Evolutionary conservation across 1,284 basidiomycete genomes (phyloP).

Genomic region (Trichosporon sp.): DNA sequence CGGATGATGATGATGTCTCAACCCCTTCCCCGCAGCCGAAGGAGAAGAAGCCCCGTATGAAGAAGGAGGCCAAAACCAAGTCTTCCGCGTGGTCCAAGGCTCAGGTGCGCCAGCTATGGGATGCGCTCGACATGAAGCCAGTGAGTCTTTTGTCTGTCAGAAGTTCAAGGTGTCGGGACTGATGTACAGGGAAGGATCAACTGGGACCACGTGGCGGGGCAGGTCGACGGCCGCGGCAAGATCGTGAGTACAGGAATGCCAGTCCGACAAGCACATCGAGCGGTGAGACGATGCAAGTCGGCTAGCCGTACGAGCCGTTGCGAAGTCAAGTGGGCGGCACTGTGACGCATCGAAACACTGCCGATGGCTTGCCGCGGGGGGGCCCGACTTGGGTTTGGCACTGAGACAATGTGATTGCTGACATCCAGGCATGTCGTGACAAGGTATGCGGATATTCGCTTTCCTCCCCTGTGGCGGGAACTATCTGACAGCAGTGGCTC

Average conservation of each 20-base stretch:
- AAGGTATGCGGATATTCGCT: constrained; percentile 28
- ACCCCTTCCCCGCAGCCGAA: background rate
- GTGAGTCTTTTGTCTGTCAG: background rate
- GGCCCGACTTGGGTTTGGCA: background rate
- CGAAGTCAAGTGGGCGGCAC: too few species aligned
- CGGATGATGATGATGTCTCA: background rate
- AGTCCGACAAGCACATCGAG: background rate
- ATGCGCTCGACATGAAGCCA: constrained; percentile 20
- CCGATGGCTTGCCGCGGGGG: background rate
- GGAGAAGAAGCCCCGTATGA: background rate
- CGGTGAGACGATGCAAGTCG: background rate
- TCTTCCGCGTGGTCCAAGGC: constrained; percentile 16
- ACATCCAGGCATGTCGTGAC: constrained; percentile 35
- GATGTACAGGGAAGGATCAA: constrained; percentile 19
- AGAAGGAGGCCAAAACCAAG: background rate
- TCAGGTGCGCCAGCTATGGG: constrained; percentile 22
- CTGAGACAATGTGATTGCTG: constrained; percentile 6
- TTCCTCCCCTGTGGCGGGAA: constrained; percentile 31
- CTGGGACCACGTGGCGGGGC: constrained; percentile 15
- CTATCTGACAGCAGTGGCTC: constrained; percentile 23
- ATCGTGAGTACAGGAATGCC: constrained; percentile 26
- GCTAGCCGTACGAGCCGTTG: too few species aligned
- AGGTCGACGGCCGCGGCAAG: constrained; percentile 37
- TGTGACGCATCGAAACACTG: background rate
- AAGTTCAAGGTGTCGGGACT: background rate